Evolutionary conservation across 176 grass and related monocot species (phyloP).

Genomic region (Oryza rufipogon): DNA sequence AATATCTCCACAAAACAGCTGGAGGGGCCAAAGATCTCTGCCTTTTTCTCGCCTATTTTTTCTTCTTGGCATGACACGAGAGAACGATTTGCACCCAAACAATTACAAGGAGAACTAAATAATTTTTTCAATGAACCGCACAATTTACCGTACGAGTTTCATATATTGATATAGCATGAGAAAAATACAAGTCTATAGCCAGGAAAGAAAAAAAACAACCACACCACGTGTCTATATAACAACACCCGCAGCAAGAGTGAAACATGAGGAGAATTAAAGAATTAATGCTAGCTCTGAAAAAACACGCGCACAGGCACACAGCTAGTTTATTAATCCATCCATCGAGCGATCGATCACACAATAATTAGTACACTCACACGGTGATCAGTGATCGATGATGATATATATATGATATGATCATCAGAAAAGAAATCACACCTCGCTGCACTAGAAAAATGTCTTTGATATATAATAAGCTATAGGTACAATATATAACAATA

Average conservation of each 20-base stretch:
- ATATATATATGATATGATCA: not conserved
- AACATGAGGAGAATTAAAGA: not conserved
- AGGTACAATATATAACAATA: constrained; percentile 36
- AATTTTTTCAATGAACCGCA: too few relatives aligned
- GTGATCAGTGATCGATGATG: not conserved
- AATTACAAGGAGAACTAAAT: not conserved
- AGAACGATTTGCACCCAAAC: constrained; percentile 48
- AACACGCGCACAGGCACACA: too few relatives aligned
- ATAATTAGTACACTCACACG: constrained; percentile 2
- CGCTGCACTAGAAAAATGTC: constrained; percentile 47
- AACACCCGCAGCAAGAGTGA: too few relatives aligned
- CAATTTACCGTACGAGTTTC: too few relatives aligned
- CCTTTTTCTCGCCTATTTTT: constrained; percentile 37
- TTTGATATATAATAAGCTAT: constrained; percentile 17
- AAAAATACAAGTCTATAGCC: too few relatives aligned
- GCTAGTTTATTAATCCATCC: not conserved
- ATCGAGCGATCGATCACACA: not conserved
- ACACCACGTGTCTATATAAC: too few relatives aligned
- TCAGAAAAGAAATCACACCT: constrained; percentile 40
- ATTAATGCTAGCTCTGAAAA: not conserved
- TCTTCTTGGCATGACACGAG: constrained; percentile 42
- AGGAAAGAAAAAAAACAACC: too few relatives aligned
- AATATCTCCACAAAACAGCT: constrained; percentile 38
- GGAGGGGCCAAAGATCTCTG: constrained; percentile 31
- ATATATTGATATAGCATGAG: too few relatives aligned